Evolutionary conservation across 2,329 filamentous ascomycete species (phyloP), one percentile per base, ranked within the genome.

Genomic region (Fusarium nanum): DNA sequence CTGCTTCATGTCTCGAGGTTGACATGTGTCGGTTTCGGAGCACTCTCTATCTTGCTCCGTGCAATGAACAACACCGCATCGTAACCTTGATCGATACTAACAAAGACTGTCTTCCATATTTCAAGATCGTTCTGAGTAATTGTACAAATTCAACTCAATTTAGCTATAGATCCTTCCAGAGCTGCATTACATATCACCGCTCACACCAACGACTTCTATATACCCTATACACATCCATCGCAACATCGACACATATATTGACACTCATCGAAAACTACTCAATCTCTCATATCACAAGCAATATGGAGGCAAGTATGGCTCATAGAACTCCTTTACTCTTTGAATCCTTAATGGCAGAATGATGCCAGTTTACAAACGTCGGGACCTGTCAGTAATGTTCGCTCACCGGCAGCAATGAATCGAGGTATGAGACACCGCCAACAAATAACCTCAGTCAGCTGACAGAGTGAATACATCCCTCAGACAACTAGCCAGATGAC

Each of bases 221-320:
- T 59, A 59, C 56, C 48, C 56, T 59, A 55, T 37, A 59, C 30
- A 16, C 3, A 8, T 5, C 3, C 10, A 20, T 37, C 11, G 4
- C 6, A 8, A 44, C 20, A 37, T 32, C 9, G 12, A 45, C n/a
- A 11, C 23, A 10, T 47, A 37, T 28, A 9, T 7, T 49, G 18
- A 40, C 42, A 37, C 22, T n/a, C 25, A 18, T 47, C 22, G 6
- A 27, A 27, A 16, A 13, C 13, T 27, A 16, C 28, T 16, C n/a
- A 47, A 1, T 34, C 30, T 22, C 7, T 13, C 5, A 7, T 9
- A n/a, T 28, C 34, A 14, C 22, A 7, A 13, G 5, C 8, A 16
- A n/a, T 8, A 25, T 14, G 6, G 6, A 22, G 6, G 18, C 5
- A 7, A 3, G 6, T 3, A 14, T 11, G 12, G 2, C 10, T 25